Conservation (phyloP, 805 yeast genomes). For the Sugiyamaella lignohabitans region DNA sequence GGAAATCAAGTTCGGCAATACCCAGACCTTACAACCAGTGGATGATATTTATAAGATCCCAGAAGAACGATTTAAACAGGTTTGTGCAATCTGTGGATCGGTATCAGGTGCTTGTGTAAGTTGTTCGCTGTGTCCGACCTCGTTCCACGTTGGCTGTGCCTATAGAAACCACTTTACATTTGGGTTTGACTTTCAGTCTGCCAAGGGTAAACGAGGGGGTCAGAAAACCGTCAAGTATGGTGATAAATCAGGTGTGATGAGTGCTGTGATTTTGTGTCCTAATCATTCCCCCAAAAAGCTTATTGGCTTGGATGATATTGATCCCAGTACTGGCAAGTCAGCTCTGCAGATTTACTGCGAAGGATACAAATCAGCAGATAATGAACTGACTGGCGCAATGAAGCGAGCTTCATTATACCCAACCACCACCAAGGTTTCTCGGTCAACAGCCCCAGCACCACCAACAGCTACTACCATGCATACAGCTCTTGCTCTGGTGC, state of each 20-base stretch:
- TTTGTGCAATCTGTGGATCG: slow-evolving; percentile 37
- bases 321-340: slow-evolving; percentile 19
- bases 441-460: not conserved
- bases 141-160: slow-evolving; percentile 54
- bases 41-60: slow-evolving; percentile 33
- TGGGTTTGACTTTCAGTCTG: slow-evolving; percentile 45
- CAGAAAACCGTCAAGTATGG: slow-evolving; percentile 18
- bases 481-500: not conserved
- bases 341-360: slow-evolving; percentile 29
- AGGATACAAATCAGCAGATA: slow-evolving; percentile 18
- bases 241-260: slow-evolving; percentile 21
- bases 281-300: slow-evolving; percentile 23
- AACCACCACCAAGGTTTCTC: not conserved
- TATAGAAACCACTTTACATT: slow-evolving; percentile 39
- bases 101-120: slow-evolving; percentile 47
- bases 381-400: slow-evolving; percentile 13
- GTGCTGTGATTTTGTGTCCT: slow-evolving; percentile 30
- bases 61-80: slow-evolving; percentile 30
- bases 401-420: slow-evolving; percentile 11
- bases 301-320: slow-evolving; percentile 23
- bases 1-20: slow-evolving; percentile 37
- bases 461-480: not conserved
- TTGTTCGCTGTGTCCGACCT: slow-evolving; percentile 42
- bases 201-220: slow-evolving; percentile 14
- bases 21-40: slow-evolving; percentile 42